Conservation (phyloP, 352 stramenopile species). For the Pythium myriotylum region DNA sequence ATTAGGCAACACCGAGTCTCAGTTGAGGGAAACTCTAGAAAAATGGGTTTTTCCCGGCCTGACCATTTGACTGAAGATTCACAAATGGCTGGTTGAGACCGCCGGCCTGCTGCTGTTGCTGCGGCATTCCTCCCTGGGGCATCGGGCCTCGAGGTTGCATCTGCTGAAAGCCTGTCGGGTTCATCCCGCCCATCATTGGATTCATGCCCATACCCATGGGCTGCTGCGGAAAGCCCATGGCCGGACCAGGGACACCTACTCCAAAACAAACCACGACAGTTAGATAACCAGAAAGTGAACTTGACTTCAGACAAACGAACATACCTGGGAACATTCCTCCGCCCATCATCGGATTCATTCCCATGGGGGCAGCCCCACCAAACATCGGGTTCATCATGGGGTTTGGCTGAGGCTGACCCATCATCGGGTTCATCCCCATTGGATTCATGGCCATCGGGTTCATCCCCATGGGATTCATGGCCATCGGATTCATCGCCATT, state of each 20-base stretch:
- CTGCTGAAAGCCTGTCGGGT: slow-evolving; percentile 57
- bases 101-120: slow-evolving; percentile 45
- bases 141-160: slow-evolving; percentile 46
- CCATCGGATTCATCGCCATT: slow-evolving; percentile 39
- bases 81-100: slow-evolving; percentile 81
- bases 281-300: background rate
- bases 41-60: slow-evolving; percentile 43
- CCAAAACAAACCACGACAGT: background rate
- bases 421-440: slow-evolving; percentile 55
- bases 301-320: background rate
- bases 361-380: slow-evolving; percentile 21
- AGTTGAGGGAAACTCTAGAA: slow-evolving; percentile 33
- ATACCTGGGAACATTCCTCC: slow-evolving; percentile 58
- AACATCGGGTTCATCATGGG: slow-evolving; percentile 29
- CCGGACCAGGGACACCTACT: slow-evolving; percentile 28
- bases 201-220: slow-evolving; percentile 55
- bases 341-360: slow-evolving; percentile 55
- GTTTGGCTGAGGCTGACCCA: slow-evolving; percentile 28
- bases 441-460: slow-evolving; percentile 44
- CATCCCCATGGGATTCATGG: slow-evolving; percentile 41
- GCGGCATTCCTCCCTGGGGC: slow-evolving; percentile 39
- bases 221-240: slow-evolving; percentile 53
- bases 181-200: slow-evolving; percentile 54
- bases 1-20: slow-evolving; percentile 9
- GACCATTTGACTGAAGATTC: slow-evolving; percentile 45